Evolutionary conservation across 1,139 yeast species (phyloP).

Genomic region (Sugiyamaella japonica): DNA sequence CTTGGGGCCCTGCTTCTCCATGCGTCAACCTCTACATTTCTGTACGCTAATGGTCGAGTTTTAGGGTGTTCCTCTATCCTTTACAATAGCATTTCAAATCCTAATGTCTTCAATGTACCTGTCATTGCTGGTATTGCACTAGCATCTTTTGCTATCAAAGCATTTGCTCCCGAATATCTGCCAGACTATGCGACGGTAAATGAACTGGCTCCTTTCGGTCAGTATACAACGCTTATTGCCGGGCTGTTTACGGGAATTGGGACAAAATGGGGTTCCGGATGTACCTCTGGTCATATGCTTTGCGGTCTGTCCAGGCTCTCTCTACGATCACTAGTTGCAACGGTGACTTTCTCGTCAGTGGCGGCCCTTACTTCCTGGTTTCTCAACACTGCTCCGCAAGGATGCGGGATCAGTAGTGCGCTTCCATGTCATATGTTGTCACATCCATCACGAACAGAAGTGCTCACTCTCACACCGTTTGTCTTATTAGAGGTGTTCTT

Average conservation of each 20-base stretch:
- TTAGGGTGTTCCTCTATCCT: slow-evolving; percentile 49
- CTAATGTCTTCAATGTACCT: slow-evolving; percentile 32
- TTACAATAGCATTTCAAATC: slow-evolving; percentile 35
- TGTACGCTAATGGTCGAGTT: slow-evolving; percentile 43
- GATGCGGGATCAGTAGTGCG: slow-evolving; percentile 14
- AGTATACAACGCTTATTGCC: slow-evolving; percentile 29
- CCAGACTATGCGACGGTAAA: slow-evolving; percentile 30
- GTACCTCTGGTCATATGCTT: slow-evolving; percentile 56
- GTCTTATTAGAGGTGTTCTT: slow-evolving; percentile 19
- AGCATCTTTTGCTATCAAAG: slow-evolving; percentile 32
- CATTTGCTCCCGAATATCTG: slow-evolving; percentile 36
- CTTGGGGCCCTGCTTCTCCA: slow-evolving; percentile 50
- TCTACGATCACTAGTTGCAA: slow-evolving; percentile 47
- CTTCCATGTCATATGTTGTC: slow-evolving; percentile 25
- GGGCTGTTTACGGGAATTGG: slow-evolving; percentile 50
- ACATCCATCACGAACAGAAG: slow-evolving; percentile 24
- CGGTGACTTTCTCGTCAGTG: slow-evolving; percentile 39
- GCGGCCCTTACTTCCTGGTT: slow-evolving; percentile 38
- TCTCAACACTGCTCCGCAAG: slow-evolving; percentile 30
- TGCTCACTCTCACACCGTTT: slow-evolving; percentile 19
- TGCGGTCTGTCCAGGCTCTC: slow-evolving; percentile 48
- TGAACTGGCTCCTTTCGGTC: slow-evolving; percentile 26
- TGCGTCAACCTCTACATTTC: slow-evolving; percentile 45
- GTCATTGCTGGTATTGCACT: slow-evolving; percentile 38
- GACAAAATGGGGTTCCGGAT: slow-evolving; percentile 48